Evolutionary conservation across 2,329 filamentous ascomycete species (phyloP), one percentile per base, ranked within the genome.

Genomic region (Diaporthe sp.): DNA sequence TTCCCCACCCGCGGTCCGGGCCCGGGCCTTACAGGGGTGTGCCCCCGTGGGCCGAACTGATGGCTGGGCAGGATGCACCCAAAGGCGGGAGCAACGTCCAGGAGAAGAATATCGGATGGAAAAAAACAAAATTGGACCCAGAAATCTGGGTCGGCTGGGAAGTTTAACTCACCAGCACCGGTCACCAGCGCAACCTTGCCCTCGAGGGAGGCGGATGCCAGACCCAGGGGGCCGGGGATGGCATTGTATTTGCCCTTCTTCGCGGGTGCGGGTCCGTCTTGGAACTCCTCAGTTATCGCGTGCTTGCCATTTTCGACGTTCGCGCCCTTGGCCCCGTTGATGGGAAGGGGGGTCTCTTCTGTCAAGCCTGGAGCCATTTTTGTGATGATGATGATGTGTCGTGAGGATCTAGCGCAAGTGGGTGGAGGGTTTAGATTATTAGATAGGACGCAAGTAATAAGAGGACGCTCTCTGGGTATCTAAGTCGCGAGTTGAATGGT

Each of bases 161-260:
- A 46, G 31, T 17, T 2, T 34, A 12, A 83, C 84, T 61, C 81
- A 85, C 84, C 84, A 76, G 84, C 84, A 77, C 83, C 83, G 25
- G 83, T 84, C 4, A 84, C 83, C 25, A 84, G 80, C 74, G 83
- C 83, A 65, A 84, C 83, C 79, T 84, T 84, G 77, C 83, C 83
- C 75, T 82, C 82, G 15, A 84, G 82, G 42, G 83, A 84, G 49
- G 84, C 84, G 51, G 84, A 85, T 37, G 80, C 82, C 67, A 85
- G 74, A 44, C 84, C 84, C 62, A 85, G 80, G 73, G 84, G 84
- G 8, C 84, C 84, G 9, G 84, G 84, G 65, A 85, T 82, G 68
- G 79, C 77, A 78, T 85, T 83, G 79, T 84, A 84, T 78, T 83
- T 84, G 76, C 80, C 82, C 75, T 76, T 76, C 73, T 72, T 75